Evolutionary conservation across 805 yeast species (phyloP), one percentile per base, ranked within the genome.

Genomic region (Ogataea kodamae): DNA sequence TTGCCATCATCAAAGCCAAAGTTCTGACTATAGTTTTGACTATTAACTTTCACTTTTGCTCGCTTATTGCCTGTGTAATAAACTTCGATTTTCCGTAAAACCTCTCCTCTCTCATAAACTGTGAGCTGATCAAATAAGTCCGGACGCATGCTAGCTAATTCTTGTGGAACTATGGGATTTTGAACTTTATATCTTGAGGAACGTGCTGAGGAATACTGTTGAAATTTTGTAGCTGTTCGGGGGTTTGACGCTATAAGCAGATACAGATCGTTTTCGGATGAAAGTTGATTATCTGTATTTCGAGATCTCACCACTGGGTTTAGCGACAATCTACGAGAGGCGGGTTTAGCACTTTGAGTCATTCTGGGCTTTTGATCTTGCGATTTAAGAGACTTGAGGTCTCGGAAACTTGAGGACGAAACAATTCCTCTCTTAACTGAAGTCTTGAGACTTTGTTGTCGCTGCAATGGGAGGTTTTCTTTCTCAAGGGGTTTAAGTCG

Each of bases 1-100:
- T 71, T 60, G 8, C 56, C 54, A 50, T 85, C 92, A 52, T 84
- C 94, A 55, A 79, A 83, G 0, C 88, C 89, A 60, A 74, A 76
- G 55, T 80, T 80, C 28, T 58, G 54, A 14, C 52, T 59, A 35
- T 54, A 61, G 43, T 65, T 65, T 23, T 62, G 58, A 12, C 65
- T 55, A 37, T 68, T 64, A 5, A 65, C 57, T 4, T 44, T 42
- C 9, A 58, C 35, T 27, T 51, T 57, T 5, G 9, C n/a, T 1
- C 30, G 23, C 36, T 45, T 52, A 20, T 42, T 36, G 0, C 85
- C 82, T 4, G 73, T 53, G 45, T 67, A 80, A 48, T 69, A 79
- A 0, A 80, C 54, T 18, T 67, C 62, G 10, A 65, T 22, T 28
- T 63, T 65, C 39, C 81, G 67, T 23, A 65, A 50, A 10, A 81